Conservation (phyloP, 495 filamentous ascomycete genomes). For the Xanthoparmelia taractica region DNA sequence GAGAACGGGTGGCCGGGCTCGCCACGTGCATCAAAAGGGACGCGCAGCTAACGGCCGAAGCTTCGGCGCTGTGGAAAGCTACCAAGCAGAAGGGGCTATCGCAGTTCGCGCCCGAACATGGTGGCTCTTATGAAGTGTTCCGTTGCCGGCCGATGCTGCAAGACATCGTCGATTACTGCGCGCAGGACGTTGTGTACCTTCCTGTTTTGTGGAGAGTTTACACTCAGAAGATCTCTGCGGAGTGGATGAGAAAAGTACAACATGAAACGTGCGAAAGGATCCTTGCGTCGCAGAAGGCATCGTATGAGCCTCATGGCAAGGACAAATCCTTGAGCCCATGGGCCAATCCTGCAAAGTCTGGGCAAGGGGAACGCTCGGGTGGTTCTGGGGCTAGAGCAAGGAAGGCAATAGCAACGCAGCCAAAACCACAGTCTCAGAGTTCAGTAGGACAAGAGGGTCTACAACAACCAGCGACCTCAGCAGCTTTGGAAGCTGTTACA, state of each 20-base stretch:
- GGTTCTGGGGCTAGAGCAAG: no score
- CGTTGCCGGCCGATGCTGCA: slow-evolving; percentile 38
- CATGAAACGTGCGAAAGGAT: slow-evolving; percentile 28
- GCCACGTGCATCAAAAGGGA: slow-evolving; percentile 40
- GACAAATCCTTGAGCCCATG: slow-evolving; percentile 13
- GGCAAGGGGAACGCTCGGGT: not conserved
- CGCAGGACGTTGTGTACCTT: slow-evolving; percentile 40
- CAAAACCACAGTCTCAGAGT: not conserved
- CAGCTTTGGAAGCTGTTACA: not conserved
- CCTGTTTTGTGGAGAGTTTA: slow-evolving; percentile 33
- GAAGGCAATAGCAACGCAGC: slow-evolving; percentile 11
- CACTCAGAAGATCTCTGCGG: slow-evolving; percentile 22
- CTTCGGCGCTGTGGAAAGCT: slow-evolving; percentile 30
- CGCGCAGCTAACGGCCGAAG: slow-evolving; percentile 17
- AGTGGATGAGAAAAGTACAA: slow-evolving; percentile 27
- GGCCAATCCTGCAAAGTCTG: slow-evolving; percentile 4
- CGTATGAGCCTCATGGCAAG: slow-evolving; percentile 9
- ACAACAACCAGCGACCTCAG: not conserved
- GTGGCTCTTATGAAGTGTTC: slow-evolving; percentile 44
- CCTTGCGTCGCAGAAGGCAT: slow-evolving; percentile 8
- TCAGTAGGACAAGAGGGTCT: not conserved
- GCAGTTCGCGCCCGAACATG: slow-evolving; percentile 35
- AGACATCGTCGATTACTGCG: slow-evolving; percentile 42
- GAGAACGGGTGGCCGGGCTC: slow-evolving; percentile 27
- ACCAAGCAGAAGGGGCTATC: slow-evolving; percentile 36